Evolutionary conservation across 495 filamentous ascomycete species (phyloP), one percentile per base, ranked within the genome.

Genomic region (Penicillium bovifimosum): DNA sequence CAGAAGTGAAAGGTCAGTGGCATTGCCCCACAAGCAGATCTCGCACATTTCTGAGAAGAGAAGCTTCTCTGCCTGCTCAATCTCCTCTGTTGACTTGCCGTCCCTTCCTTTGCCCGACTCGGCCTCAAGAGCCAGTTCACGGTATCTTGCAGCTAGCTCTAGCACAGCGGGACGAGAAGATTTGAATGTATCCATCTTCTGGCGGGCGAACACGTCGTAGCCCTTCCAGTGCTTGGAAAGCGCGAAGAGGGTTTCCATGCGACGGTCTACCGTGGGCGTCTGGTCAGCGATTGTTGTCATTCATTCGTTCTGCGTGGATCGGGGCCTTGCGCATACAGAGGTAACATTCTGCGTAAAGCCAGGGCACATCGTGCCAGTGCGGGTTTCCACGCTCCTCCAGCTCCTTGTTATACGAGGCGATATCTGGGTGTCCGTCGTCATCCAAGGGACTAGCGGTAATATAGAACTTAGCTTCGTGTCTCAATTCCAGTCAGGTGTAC

Each of bases 1-100:
- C 33, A 97, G 75, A 35, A 97, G 86, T 0, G 89, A 95, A 14
- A 97, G 78, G 58, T 97, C 95, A 0, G 92, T 97, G 5, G 95
- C 93, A 68, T 98, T 96, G 8, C 93, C 95, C 93, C 93, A 97
- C 16, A 97, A 80, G 62, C 93, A 96, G 56, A 96, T 93, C 73
- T 96, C 90, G 70, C 84, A 91, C 86, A 97, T 95, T 67, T 96
- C 93, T 3, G 74, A 79, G 68, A 98, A 98, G 14, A 96, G 68
- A 1, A 91, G 63, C 55, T 80, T 78, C 54, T 95, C 86, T 0
- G 86, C 85, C 53, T 87, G 78, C 24, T 85, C 85, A 47, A 79
- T 41, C 55, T 86, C 69, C 47, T 79, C 68, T 13, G 72, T 27
- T n/a, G 68, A 62, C 29, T 67, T 71, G 11, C 66, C 58, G 1